Base-by-base conservation (phyloP, 345 rosid genomes). In the Schrenkiella parvula region DNA sequence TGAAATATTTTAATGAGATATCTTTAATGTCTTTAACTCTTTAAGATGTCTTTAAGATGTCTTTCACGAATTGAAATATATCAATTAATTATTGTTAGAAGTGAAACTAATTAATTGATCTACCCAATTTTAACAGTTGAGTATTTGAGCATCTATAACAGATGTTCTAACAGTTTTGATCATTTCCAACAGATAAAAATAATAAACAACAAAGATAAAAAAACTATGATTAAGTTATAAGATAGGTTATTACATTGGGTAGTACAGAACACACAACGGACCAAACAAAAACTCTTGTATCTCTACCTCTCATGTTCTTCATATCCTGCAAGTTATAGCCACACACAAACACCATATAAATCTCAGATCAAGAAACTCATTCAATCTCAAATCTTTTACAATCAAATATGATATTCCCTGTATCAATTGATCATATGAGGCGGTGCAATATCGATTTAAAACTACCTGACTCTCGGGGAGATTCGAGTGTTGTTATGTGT, bases 271-370 rank as follows among this genome's bases (percentile, higher is more conserved):
- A 29, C 55, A 58, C 53, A 66, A 50, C 25, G 1, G 44, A 51
- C 42, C 61, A 60, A 51, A 66, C 66, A 47, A 65, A 73, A 74
- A 60, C 74, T 52, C 68, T 67, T 0, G 55, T 68, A 48, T 41
- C 56, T 60, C 41, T 75, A 75, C 59, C 79, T 75, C 74, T 69
- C 79, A 53, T 62, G 79, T 39, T 75, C 74, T 75, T 75, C 79
- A 35, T 29, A 75, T 69, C 74, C 79, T 75, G 57, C 56, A 67
- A 51, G 67, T 59, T 38, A 51, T 38, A 73, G 5, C n/a, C 42
- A 54, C 64, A 54, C 64, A 38, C 11, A 35, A n/a, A 31, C 64
- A 37, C 61, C 50, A 58, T 14, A 19, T 46, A 39, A 64, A 46
- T 55, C 31, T 72, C 29, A 34, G 21, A 73, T 18, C 31, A 53